Conservation (phyloP, 1,284 basidiomycete genomes). For the Ceratorhiza oryzae-sativae region DNA sequence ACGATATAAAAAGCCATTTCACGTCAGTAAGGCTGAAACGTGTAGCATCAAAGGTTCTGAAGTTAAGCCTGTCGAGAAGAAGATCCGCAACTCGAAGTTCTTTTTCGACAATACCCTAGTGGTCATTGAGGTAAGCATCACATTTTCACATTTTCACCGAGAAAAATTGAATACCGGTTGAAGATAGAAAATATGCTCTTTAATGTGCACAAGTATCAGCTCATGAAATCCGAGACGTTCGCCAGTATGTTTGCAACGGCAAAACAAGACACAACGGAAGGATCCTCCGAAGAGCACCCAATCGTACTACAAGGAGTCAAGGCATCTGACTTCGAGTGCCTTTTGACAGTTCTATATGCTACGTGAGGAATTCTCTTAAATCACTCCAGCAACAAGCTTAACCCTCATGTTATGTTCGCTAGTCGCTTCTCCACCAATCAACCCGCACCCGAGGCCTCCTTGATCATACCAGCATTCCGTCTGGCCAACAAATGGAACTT, state of each 20-base stretch:
- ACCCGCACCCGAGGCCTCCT: not conserved
- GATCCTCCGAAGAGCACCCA: not conserved
- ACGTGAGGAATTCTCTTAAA: not conserved
- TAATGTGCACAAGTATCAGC: conserved; percentile 18
- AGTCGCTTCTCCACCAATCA: not conserved
- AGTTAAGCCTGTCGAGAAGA: no score
- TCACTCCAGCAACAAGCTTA: no score
- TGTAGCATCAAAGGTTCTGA: no score
- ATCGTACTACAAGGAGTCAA: not conserved
- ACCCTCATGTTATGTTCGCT: not conserved
- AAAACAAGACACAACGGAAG: not conserved
- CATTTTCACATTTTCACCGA: not conserved
- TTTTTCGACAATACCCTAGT: conserved; percentile 17
- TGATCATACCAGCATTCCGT: not conserved
- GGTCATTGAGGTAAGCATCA: not conserved
- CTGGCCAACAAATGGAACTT: conserved; percentile 6
- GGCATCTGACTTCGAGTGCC: conserved; percentile 15
- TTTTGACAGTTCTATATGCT: conserved; percentile 5
- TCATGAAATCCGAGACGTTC: conserved; percentile 11
- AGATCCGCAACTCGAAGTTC: no score
- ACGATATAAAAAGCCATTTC: no score
- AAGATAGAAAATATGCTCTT: conserved; percentile 5
- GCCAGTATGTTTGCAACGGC: not conserved
- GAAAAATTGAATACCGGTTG: not conserved
- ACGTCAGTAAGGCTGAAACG: no score